Conservation (phyloP, 2,329 filamentous ascomycete genomes). For the Diplodia sapinea region DNA sequence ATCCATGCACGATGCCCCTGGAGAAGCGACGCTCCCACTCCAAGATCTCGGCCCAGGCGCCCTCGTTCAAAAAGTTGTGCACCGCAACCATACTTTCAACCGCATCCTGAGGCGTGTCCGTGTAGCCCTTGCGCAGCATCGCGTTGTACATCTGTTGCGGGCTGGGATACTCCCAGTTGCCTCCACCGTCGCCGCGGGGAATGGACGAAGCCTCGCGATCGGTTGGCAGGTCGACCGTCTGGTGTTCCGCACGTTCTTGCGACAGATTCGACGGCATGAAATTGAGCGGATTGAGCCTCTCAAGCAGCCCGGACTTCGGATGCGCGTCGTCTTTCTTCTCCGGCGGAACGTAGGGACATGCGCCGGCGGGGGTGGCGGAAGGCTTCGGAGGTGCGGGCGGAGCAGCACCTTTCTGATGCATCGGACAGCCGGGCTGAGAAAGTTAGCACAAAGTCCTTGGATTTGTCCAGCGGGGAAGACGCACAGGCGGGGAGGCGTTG, state of each 20-base stretch:
- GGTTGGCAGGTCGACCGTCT: slow-evolving; percentile 76
- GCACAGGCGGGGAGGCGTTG: slow-evolving; percentile 62
- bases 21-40: slow-evolving; percentile 90
- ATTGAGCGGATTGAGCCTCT: slow-evolving; percentile 81
- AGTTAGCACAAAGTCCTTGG: slow-evolving; percentile 34
- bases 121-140: slow-evolving; percentile 92
- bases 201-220: slow-evolving; percentile 86
- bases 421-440: slow-evolving; percentile 69
- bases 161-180: slow-evolving; percentile 96
- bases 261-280: slow-evolving; percentile 93
- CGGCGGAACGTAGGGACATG: slow-evolving; percentile 48
- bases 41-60: slow-evolving; percentile 93
- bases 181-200: slow-evolving; percentile 75
- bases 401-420: slow-evolving; percentile 59
- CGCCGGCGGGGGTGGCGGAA: slow-evolving; percentile 50
- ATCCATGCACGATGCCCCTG: slow-evolving; percentile 72
- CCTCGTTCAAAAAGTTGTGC: slow-evolving; percentile 98
- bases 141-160: slow-evolving; percentile 99
- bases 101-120: slow-evolving; percentile 88
- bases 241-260: slow-evolving; percentile 75
- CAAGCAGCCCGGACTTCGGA: slow-evolving; percentile 57
- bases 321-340: slow-evolving; percentile 36
- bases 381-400: slow-evolving; percentile 39
- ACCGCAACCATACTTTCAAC: slow-evolving; percentile 97
- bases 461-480: slow-evolving; percentile 39